Evolutionary conservation across 2,329 filamentous ascomycete species (phyloP), one percentile per base, ranked within the genome.

Genomic region (Eutypa lata): DNA sequence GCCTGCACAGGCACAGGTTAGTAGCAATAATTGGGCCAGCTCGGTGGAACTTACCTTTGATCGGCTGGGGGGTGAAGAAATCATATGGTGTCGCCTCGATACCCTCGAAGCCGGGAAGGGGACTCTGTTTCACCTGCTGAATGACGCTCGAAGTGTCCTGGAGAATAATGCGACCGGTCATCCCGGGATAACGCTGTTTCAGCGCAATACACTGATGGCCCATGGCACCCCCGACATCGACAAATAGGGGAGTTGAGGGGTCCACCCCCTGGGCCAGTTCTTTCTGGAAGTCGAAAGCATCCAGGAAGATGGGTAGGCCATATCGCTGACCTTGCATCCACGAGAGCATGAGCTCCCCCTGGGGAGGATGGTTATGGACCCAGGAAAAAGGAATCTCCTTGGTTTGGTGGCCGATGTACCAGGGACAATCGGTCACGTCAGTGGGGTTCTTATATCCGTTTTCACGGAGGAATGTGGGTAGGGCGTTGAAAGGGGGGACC

Each of bases 211-310:
- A 60, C 37, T 65, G 57, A 13, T 61, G 58, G 8, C 62, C 61
- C 37, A 57, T 47, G 1, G 55, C 57, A 13, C 62, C 62, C 2
- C 58, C 61, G 2, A 65, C 47, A 22, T 65, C 62, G 10, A 65
- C 59, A n/a, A 63, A 61, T 6, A 63, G 43, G 7, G 54, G 48
- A 0, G 58, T 61, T 2, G 49, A 51, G 3, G 44, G 52, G 2
- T 42, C 48, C 0, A 53, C 49, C 3, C 46, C 54, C 8, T 44
- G 44, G 1, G 52, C 54, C 35, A 61, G 50, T 22, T 63, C 58
- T 33, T 47, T 28, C 21, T 56, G 45, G 47, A 63, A 56, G 33
- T 60, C 53, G 2, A 61, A 19, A 10, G 49, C 56, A 45, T 52
- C 51, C 2, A 65, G 48, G 47, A 60, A 60, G 1, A 38, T 51